These are phyloP conservation scores for Phytophthora citrophthora DNA, from an alignment of 352 stramenopile genomes.

Conservation along the genomic window DNA sequence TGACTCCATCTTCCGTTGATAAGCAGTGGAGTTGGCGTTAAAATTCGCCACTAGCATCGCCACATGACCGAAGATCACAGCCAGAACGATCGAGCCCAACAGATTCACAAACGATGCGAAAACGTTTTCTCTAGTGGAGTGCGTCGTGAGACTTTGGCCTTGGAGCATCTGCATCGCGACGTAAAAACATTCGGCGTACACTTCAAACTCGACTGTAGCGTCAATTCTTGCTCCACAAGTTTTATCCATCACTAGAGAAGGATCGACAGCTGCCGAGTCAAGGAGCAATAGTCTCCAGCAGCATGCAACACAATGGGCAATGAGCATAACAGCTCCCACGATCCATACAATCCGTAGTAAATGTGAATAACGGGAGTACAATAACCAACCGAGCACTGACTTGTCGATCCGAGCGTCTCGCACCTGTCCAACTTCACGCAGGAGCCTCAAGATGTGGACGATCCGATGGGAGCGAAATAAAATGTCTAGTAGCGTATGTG, in stretches of 20 bases:
- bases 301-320: slow-evolving; percentile 60
- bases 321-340: slow-evolving; percentile 44
- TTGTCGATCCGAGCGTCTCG: slow-evolving; percentile 35
- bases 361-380: slow-evolving; percentile 59
- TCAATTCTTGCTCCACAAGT: slow-evolving; percentile 25
- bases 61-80: slow-evolving; percentile 69
- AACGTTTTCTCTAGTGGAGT: slow-evolving; percentile 37
- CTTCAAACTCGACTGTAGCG: slow-evolving; percentile 17
- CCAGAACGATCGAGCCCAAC: slow-evolving; percentile 51
- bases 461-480: slow-evolving; percentile 30
- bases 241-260: slow-evolving; percentile 4
- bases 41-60: slow-evolving; percentile 67
- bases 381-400: slow-evolving; percentile 43
- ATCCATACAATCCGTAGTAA: slow-evolving; percentile 48
- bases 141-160: slow-evolving; percentile 41
- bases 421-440: slow-evolving; percentile 29
- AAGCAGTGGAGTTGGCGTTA: slow-evolving; percentile 53
- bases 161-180: slow-evolving; percentile 46
- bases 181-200: slow-evolving; percentile 48
- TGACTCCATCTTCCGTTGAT: slow-evolving; percentile 64
- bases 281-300: slow-evolving; percentile 43
- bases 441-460: slow-evolving; percentile 38
- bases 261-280: not conserved
- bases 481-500: slow-evolving; percentile 25
- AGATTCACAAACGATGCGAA: slow-evolving; percentile 51